phyloP scores from a whole-genome alignment of 2,329 filamentous ascomycete genomes.

The Alternaria novae-zelandiae region DNA sequence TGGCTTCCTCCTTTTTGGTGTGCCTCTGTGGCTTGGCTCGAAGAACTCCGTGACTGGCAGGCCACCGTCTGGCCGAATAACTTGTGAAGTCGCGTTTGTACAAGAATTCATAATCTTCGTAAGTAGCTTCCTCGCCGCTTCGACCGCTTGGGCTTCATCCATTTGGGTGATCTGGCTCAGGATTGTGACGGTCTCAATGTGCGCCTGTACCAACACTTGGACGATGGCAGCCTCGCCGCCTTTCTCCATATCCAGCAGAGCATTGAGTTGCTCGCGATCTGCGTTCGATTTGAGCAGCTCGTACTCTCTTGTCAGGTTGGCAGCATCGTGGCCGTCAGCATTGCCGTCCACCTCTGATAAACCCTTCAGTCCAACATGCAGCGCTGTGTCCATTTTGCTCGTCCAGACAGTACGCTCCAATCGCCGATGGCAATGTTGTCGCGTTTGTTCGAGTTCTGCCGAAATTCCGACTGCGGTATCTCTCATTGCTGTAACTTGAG shows the following conservation, averaged over 20 bases:
- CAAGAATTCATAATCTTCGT: slow-evolving; percentile 79
- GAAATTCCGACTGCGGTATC: slow-evolving; percentile 90
- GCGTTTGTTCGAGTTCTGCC: slow-evolving; percentile 84
- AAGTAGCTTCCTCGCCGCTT: slow-evolving; percentile 78
- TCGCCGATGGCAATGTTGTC: slow-evolving; percentile 88
- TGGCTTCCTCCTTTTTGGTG: slow-evolving; percentile 73
- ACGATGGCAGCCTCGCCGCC: slow-evolving; percentile 77
- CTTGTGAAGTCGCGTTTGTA: slow-evolving; percentile 74
- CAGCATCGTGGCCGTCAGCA: slow-evolving; percentile 70
- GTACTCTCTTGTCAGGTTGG: slow-evolving; percentile 78
- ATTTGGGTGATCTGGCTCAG: slow-evolving; percentile 82
- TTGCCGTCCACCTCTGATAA: slow-evolving; percentile 72
- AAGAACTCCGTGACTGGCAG: slow-evolving; percentile 68
- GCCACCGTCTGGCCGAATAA: slow-evolving; percentile 87
- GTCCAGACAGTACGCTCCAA: slow-evolving; percentile 86
- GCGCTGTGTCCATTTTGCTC: slow-evolving; percentile 81
- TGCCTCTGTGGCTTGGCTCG: slow-evolving; percentile 73
- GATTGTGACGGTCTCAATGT: slow-evolving; percentile 88
- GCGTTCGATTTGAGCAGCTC: slow-evolving; percentile 85
- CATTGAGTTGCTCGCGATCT: slow-evolving; percentile 76
- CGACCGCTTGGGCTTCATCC: slow-evolving; percentile 81
- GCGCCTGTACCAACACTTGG: slow-evolving; percentile 83
- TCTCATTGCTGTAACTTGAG: slow-evolving; percentile 67
- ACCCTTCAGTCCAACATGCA: slow-evolving; percentile 83
- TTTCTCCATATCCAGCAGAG: slow-evolving; percentile 85